Percentiles rank a stretch among this genome's conserved stretches.
Evolutionary conservation across 1,139 yeast genomes (phyloP).

Genomic region (Debaryomyces robertsiae): DNA sequence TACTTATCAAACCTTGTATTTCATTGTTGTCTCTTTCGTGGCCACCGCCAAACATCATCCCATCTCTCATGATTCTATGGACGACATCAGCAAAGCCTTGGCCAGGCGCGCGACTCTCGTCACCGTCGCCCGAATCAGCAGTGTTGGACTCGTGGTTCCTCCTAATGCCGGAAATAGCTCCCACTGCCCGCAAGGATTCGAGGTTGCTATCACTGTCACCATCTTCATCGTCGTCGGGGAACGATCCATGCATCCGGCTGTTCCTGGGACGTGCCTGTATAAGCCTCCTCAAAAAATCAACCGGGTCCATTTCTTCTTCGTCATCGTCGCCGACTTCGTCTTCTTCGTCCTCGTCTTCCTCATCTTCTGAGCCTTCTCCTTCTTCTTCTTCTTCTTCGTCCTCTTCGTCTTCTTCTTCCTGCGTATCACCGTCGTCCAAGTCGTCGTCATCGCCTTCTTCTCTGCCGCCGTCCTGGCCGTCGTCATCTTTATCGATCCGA

Average conservation of each 20-base stretch:
- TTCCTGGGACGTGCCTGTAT: constrained; percentile 23
- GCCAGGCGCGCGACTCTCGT: constrained; percentile 9
- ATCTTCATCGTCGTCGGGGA: constrained; percentile 18
- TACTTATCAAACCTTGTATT: constrained; percentile 42
- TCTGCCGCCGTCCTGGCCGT: constrained; percentile 14
- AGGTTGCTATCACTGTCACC: constrained; percentile 26
- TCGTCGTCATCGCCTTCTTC: constrained; percentile 10
- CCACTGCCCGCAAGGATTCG: constrained; percentile 33
- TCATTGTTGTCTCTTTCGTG: constrained; percentile 28
- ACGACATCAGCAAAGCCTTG: constrained; percentile 37
- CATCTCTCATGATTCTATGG: constrained; percentile 43
- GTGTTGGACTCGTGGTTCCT: constrained; percentile 5
- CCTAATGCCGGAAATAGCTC: constrained; percentile 21
- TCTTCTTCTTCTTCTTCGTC: constrained; percentile 14
- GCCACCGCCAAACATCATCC: constrained; percentile 34
- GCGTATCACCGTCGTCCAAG: constrained; percentile 7
- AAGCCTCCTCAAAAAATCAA: constrained; percentile 28
- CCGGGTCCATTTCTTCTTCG: constrained; percentile 28
- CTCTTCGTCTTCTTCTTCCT: constrained; percentile 11
- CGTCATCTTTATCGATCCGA: constrained; percentile 12
- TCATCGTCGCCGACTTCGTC: constrained; percentile 22
- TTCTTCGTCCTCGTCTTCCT: constrained; percentile 24
- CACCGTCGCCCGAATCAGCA: constrained; percentile 7
- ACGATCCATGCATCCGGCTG: constrained; percentile 5
- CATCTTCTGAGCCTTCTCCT: constrained; percentile 17